phyloP scores from a whole-genome alignment of 768 basidiomycete genomes.

The Pisolithus tinctorius region DNA sequence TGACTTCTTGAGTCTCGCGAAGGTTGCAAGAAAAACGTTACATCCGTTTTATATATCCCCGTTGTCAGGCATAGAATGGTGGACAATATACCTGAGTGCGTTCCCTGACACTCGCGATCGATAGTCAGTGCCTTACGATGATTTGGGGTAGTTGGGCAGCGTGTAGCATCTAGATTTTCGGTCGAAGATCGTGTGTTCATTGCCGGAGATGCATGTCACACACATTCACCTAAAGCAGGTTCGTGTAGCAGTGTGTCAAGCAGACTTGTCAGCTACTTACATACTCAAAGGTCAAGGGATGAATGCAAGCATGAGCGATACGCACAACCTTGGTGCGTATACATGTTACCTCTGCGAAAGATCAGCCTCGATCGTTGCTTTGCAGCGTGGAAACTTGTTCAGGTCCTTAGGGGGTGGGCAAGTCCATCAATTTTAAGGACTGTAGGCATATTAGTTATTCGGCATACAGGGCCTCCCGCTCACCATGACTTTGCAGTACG shows the following conservation, averaged over 20 bases:
- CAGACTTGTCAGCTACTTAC: not conserved
- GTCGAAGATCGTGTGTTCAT: conserved; percentile 63
- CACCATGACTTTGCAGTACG: conserved; percentile 23
- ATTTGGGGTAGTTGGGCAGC: conserved; percentile 55
- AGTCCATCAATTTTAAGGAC: conserved; percentile 39
- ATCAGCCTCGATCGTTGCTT: not conserved
- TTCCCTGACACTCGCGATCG: not conserved
- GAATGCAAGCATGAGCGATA: conserved; percentile 46
- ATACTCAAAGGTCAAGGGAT: conserved; percentile 54
- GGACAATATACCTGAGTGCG: conserved; percentile 66
- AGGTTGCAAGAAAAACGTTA: conserved; percentile 53
- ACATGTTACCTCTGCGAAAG: not conserved
- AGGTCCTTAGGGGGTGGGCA: conserved; percentile 43
- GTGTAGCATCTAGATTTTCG: conserved; percentile 60
- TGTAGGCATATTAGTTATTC: conserved; percentile 20
- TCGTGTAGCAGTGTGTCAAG: not conserved
- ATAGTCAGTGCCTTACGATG: not conserved
- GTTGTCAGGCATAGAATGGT: conserved; percentile 54
- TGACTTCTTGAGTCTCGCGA: not conserved
- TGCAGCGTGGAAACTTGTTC: conserved; percentile 47
- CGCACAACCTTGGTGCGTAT: conserved; percentile 41
- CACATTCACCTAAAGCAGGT: conserved; percentile 64
- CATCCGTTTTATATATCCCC: conserved; percentile 47
- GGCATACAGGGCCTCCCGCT: not conserved
- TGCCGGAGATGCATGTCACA: conserved; percentile 70